Evolutionary conservation across 2,329 filamentous ascomycete species (phyloP).

Genomic region (Sporothrix schenckii): DNA sequence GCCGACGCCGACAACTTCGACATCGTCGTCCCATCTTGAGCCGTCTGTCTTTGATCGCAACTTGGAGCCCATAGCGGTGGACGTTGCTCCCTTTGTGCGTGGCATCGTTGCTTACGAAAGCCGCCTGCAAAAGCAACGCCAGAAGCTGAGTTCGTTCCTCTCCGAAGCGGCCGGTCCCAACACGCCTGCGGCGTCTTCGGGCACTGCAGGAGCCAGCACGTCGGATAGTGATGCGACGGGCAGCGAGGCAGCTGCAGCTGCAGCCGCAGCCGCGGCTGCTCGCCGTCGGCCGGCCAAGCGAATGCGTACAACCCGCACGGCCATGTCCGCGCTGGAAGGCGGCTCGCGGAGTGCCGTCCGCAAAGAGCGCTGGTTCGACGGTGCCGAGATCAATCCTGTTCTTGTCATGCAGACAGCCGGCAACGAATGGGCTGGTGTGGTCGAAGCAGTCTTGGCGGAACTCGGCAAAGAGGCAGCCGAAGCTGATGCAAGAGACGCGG

Average conservation of each 20-base stretch:
- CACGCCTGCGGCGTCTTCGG: slow-evolving; percentile 37
- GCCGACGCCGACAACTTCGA: slow-evolving; percentile 37
- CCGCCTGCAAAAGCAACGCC: slow-evolving; percentile 67
- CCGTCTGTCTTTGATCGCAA: slow-evolving; percentile 78
- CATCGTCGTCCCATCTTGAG: slow-evolving; percentile 53
- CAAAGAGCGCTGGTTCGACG: slow-evolving; percentile 66
- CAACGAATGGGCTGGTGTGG: slow-evolving; percentile 39
- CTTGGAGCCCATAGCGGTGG: slow-evolving; percentile 65
- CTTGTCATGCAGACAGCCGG: slow-evolving; percentile 61
- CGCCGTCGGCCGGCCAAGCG: slow-evolving; percentile 49
- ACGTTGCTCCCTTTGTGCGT: slow-evolving; percentile 89
- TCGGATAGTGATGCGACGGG: slow-evolving; percentile 6
- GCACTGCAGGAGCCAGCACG: slow-evolving; percentile 19
- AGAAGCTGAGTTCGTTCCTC: slow-evolving; percentile 58
- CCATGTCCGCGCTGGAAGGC: slow-evolving; percentile 70
- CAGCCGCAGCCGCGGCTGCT: neutral
- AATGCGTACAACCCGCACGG: slow-evolving; percentile 67
- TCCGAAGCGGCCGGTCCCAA: slow-evolving; percentile 45
- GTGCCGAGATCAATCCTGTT: slow-evolving; percentile 56
- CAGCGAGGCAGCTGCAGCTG: neutral
- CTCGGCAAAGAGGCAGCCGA: slow-evolving; percentile 24
- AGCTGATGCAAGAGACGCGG: neutral
- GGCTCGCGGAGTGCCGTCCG: slow-evolving; percentile 64
- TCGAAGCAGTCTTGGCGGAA: slow-evolving; percentile 13
- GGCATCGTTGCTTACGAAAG: slow-evolving; percentile 78